These are phyloP conservation scores for Papiliotrema laurentii DNA, from an alignment of 1,284 basidiomycete genomes.

Conservation along the genomic window DNA sequence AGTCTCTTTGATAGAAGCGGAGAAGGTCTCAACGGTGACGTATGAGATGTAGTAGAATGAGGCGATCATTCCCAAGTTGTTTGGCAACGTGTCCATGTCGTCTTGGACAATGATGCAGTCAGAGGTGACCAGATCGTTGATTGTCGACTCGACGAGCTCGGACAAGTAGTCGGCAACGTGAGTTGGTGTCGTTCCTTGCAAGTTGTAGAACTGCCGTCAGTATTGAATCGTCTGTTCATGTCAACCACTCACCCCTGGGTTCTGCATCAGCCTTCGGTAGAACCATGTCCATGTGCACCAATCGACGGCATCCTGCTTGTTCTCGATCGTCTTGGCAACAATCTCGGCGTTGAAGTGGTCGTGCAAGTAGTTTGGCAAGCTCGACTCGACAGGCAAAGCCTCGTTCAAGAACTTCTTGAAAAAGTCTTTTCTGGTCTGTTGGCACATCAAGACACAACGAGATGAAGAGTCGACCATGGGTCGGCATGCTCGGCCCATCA, in stretches of 20 bases:
- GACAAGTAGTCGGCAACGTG: conserved; percentile 92
- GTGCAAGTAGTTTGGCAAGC: conserved; percentile 79
- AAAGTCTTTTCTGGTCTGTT: conserved; percentile 93
- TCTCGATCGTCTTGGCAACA: conserved; percentile 96
- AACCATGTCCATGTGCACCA: conserved; percentile 56
- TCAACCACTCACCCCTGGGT: conserved; percentile 50
- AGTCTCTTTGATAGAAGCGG: conserved; percentile 86
- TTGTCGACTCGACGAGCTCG: conserved; percentile 88
- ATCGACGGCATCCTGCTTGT: conserved; percentile 94
- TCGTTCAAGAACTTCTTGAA: conserved; percentile 98
- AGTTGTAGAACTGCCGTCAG: conserved; percentile 67
- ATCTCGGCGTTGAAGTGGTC: conserved; percentile 99
- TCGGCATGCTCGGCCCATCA: conserved; percentile 95
- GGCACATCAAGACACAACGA: conserved; percentile 92
- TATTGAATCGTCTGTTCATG: neutral
- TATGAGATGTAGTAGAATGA: conserved; percentile 65
- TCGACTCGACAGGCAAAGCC: conserved; percentile 95
- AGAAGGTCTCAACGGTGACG: conserved; percentile 95
- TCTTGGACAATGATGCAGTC: conserved; percentile 93
- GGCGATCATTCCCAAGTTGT: conserved; percentile 95
- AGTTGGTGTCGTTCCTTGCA: conserved; percentile 87
- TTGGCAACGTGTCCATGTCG: conserved; percentile 85
- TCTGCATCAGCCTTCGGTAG: conserved; percentile 93
- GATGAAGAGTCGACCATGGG: conserved; percentile 79
- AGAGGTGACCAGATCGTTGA: conserved; percentile 84